A percentile compares a stretch with the other conserved stretches of the same genome.
Evolutionary conservation across 1,284 basidiomycete species (phyloP).

Genomic region (Puccinia polysora): DNA sequence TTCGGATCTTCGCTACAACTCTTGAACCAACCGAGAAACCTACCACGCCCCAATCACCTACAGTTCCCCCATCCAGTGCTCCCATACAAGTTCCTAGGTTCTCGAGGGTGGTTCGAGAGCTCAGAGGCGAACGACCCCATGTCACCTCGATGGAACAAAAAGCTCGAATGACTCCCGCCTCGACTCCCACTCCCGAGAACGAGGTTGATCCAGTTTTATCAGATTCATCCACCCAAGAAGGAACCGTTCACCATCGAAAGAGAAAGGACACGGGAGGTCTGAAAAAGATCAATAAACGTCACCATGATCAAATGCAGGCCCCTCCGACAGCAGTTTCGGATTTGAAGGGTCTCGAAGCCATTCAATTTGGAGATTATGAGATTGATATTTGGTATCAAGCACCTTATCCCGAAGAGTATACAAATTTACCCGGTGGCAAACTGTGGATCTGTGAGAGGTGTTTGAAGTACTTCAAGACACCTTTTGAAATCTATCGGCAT

Average conservation of each 20-base stretch:
- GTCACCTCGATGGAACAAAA: background rate
- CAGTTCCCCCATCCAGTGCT: background rate
- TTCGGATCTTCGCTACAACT: too few species aligned
- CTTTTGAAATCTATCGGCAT: constrained; percentile 80
- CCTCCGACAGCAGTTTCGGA: too few species aligned
- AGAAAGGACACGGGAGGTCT: background rate
- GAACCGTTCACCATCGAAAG: background rate
- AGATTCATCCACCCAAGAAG: constrained; percentile 2
- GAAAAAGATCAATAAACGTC: background rate
- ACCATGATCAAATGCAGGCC: constrained; percentile 1
- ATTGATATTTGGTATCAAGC: constrained; percentile 99
- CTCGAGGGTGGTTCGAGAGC: constrained; percentile 16
- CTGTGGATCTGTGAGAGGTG: constrained; percentile 98
- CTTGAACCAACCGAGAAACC: constrained; percentile 12
- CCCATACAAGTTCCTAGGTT: background rate
- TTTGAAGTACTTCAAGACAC: constrained; percentile 95
- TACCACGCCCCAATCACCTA: background rate
- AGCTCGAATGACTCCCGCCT: constrained; percentile 1
- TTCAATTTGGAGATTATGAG: constrained; percentile 89
- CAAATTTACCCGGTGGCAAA: constrained; percentile 81
- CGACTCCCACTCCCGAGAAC: constrained; percentile 2
- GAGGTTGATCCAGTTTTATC: constrained; percentile 27
- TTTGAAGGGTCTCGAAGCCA: constrained; percentile 63
- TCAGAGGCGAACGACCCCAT: background rate
- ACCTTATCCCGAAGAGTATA: constrained; percentile 97